Base-by-base conservation (phyloP, 768 basidiomycete species). In the Auriscalpium microsporum region DNA sequence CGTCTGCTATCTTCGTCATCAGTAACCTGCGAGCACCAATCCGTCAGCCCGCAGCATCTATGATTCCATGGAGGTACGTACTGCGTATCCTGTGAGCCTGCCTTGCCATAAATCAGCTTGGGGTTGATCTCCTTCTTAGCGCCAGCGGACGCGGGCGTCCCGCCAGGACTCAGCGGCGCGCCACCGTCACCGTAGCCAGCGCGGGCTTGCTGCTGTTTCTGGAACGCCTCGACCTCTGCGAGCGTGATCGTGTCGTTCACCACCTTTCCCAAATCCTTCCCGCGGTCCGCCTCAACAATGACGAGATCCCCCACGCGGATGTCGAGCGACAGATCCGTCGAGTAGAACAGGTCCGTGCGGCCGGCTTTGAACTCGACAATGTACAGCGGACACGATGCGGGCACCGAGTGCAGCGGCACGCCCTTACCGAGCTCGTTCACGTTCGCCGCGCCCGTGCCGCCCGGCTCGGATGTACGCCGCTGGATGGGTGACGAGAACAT, bases 321-420 rank as follows among this genome's bases (percentile, higher is more conserved):
- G 37, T 78, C 72, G 40, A 80, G 64, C 63, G 76, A 65, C 57
- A 78, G 75, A 64, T 94, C 89, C 0, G 84, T 87, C 58, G 86
- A 78, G 69, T 96, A 98, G 72, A 94, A 98, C 28, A 99, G 73
- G 69, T 98, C 95, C 59, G 93, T 93, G 42, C 95, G 83, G 0
- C 93, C 92, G 0, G 94, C 94, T 72, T 97, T 99, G 79, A 99
- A 99, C 69, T 96, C 90, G 63, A 97, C 88, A 63, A 97, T 94
- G 77, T 82, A 97, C 8, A 99, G 79, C n/a, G 89, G 92, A 75
- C 87, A 90, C 37, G 84, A 82, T 11, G 86, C 68, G 1, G 94
- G 86, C 44, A 99, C 85, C 48, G 87, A 70, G 66, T 86, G 83
- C 16, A 97, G 78, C 0, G 94, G 92, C 0, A 97, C 81, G 37